Evolutionary conservation across 495 filamentous ascomycete species (phyloP), one percentile per base, ranked within the genome.

Genomic region (Astrothelium macrocarpum): DNA sequence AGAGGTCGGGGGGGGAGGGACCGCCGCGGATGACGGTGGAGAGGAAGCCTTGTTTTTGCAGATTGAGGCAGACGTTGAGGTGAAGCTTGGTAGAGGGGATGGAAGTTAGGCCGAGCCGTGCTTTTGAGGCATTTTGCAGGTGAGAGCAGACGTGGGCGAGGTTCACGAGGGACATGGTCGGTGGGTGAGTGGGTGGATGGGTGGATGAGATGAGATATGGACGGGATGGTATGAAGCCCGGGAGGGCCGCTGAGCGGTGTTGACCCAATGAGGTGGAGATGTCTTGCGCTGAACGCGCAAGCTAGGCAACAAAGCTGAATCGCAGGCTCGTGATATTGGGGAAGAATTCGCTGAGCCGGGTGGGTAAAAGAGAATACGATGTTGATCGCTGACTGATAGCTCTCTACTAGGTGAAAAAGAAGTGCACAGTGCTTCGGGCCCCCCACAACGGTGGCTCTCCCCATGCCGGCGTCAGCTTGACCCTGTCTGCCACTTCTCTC

Each of bases 51-150:
- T 84, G 77, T 60, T 85, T 81, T 77, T 96, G 94, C 20, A 98
- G 82, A 18, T 85, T 85, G 11, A 93, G 84, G 45, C 84, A 80
- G 7, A 97, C 81, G 28, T 73, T 75, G 62, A 95, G 86, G 78
- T 91, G 89, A 67, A 92, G 84, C 63, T 90, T 91, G 36, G 84
- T 87, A 76, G 85, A 85, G 49, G 90, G 89, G 60, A 97, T 81
- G 7, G 90, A 94, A 45, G 95, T 97, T 2, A 95, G 81, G 63
- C 88, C 89, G 2, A 98, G 85, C 0, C 88, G 88, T 7, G 89
- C 92, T 72, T 86, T 87, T 59, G 89, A 87, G 70, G 89, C 89
- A 80, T 98, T 98, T 78, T 96, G 91, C 42, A 98, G 82, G 80
- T 97, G 94, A 60, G 90, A 90, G 78, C 90, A 95, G 70, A 91